These are phyloP conservation scores for Moricandia moricandioides DNA, from an alignment of 345 rosid species.

Conservation along the genomic window DNA sequence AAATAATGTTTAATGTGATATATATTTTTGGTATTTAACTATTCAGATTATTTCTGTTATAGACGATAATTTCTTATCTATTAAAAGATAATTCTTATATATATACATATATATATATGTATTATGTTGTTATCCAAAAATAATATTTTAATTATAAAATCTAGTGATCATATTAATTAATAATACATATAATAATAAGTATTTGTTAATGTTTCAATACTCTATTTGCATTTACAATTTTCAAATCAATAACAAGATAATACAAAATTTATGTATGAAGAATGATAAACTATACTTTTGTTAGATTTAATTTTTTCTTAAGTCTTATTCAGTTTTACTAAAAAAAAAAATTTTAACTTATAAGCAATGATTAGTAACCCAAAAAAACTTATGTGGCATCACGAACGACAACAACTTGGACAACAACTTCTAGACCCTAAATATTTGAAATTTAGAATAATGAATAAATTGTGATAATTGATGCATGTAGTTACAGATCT, in stretches of 20 bases:
- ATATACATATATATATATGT: background rate
- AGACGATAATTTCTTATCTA: background rate
- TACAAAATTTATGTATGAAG: background rate
- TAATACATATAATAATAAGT: too few relatives aligned
- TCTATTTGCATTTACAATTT: slow-evolving; percentile 2
- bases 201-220: background rate
- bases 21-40: background rate
- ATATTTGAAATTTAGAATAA: too few relatives aligned
- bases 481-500: too few relatives aligned
- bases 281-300: background rate
- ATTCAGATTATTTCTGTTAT: background rate
- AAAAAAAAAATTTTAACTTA: background rate
- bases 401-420: too few relatives aligned
- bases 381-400: too few relatives aligned
- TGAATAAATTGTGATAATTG: too few relatives aligned
- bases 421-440: too few relatives aligned
- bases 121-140: too few relatives aligned
- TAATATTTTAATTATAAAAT: too few relatives aligned
- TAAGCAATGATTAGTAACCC: background rate
- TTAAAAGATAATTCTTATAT: too few relatives aligned
- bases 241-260: background rate
- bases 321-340: background rate
- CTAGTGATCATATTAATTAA: too few relatives aligned
- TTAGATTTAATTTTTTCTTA: background rate
- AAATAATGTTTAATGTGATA: too few relatives aligned